phyloP scores from a whole-genome alignment of 768 basidiomycete genomes.

The Amanita polypyramis region DNA sequence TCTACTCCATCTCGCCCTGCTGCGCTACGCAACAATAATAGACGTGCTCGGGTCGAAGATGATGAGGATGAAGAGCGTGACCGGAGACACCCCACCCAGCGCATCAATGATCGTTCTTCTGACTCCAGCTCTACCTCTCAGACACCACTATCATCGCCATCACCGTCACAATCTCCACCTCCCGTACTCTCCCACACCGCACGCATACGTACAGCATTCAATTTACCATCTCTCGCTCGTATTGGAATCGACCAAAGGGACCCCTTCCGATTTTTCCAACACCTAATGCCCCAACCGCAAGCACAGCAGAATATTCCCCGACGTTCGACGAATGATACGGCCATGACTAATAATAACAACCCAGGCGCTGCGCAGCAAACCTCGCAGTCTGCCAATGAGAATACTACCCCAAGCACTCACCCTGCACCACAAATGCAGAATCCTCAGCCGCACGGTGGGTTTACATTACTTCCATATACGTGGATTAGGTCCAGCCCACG shows the following conservation, averaged over 20 bases:
- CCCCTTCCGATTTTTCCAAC: constrained; percentile 14
- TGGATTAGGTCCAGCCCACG: background rate
- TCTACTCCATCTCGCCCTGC: constrained; percentile 5
- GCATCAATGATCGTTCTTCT: constrained; percentile 21
- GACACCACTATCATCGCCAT: constrained; percentile 9
- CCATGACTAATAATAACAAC: background rate
- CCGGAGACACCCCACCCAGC: constrained; percentile 55
- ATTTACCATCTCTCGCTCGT: constrained; percentile 6
- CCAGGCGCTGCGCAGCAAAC: background rate
- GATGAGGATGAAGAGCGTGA: constrained; percentile 54
- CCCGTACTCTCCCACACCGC: constrained; percentile 5
- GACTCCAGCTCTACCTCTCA: constrained; percentile 12
- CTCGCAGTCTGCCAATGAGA: background rate
- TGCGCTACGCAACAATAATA: constrained; percentile 18
- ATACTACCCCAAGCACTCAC: background rate
- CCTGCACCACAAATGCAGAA: background rate
- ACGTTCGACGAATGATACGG: constrained; percentile 1
- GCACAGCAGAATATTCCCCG: background rate
- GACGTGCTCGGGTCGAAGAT: constrained; percentile 51
- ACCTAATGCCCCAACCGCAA: constrained; percentile 7
- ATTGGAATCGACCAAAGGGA: constrained; percentile 7
- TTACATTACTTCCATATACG: background rate
- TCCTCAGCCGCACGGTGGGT: constrained; percentile 4
- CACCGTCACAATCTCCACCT: constrained; percentile 8
- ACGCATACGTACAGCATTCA: constrained; percentile 8